Evolutionary conservation across 805 yeast genomes (phyloP).

Genomic region (Saccharomycopsis schoenii): DNA sequence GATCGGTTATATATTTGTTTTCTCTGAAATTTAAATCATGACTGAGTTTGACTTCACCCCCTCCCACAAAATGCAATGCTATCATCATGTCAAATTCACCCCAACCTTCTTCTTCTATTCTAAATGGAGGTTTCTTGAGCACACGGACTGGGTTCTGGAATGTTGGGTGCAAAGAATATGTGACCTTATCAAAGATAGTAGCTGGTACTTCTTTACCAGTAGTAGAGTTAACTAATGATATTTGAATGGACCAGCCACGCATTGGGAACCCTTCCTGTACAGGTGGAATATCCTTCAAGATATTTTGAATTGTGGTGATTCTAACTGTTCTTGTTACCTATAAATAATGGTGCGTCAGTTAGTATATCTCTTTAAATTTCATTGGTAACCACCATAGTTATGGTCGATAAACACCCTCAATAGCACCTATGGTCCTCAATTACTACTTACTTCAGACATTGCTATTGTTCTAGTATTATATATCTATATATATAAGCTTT

Average conservation of each 20-base stretch:
- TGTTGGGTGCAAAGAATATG: conserved; percentile 91
- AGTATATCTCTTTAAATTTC: background rate
- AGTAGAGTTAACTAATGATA: conserved; percentile 56
- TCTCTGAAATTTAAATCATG: conserved; percentile 85
- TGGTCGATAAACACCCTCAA: too few relatives aligned
- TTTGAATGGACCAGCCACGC: conserved; percentile 85
- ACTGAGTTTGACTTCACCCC: conserved; percentile 80
- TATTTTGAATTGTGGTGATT: conserved; percentile 76
- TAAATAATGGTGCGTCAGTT: background rate
- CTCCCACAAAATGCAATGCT: conserved; percentile 69
- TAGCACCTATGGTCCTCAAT: too few relatives aligned
- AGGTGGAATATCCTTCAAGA: conserved; percentile 70
- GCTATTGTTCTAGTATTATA: background rate
- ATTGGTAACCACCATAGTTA: too few relatives aligned
- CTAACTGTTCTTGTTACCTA: conserved; percentile 76
- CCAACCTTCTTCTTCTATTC: conserved; percentile 92
- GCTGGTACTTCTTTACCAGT: conserved; percentile 83
- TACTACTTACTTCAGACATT: conserved; percentile 1
- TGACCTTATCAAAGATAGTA: conserved; percentile 79
- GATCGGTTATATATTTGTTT: conserved; percentile 70
- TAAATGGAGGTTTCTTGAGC: conserved; percentile 75
- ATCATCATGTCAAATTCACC: conserved; percentile 92
- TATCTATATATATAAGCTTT: background rate
- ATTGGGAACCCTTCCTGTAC: conserved; percentile 88
- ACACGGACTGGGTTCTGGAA: conserved; percentile 82